These are phyloP conservation scores for Hypoxylon sp. DNA, from an alignment of 2,329 filamentous ascomycete genomes.

Conservation along the genomic window DNA sequence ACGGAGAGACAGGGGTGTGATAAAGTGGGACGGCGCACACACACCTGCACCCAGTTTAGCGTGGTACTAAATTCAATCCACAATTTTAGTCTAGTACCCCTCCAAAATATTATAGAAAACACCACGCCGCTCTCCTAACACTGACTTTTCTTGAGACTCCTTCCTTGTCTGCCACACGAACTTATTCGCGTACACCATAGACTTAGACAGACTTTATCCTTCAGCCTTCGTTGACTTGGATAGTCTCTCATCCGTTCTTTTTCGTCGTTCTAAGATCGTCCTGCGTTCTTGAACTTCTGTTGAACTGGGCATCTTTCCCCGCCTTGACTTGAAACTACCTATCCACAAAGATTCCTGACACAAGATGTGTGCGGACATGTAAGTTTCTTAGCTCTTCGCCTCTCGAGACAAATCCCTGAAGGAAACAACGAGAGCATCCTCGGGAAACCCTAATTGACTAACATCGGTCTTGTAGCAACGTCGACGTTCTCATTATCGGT, in stretches of 20 bases:
- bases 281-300: conserved; percentile 25
- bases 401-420: not conserved
- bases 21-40: conserved; percentile 39
- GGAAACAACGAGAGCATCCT: not conserved
- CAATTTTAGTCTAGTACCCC: conserved; percentile 43
- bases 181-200: conserved; percentile 33
- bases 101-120: conserved; percentile 47
- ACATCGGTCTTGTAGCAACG: conserved; percentile 71
- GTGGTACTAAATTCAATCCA: conserved; percentile 33
- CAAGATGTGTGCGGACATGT: conserved; percentile 47
- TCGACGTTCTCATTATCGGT: conserved; percentile 98
- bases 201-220: conserved; percentile 45
- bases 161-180: conserved; percentile 41
- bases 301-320: conserved; percentile 31
- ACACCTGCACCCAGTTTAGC: conserved; percentile 33
- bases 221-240: conserved; percentile 45
- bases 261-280: conserved; percentile 31
- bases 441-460: conserved; percentile 33
- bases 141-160: conserved; percentile 26
- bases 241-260: conserved; percentile 47
- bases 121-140: conserved; percentile 38
- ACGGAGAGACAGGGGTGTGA: conserved; percentile 42
- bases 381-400: conserved; percentile 31
- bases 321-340: conserved; percentile 30
- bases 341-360: conserved; percentile 21